Base-by-base conservation (phyloP, 2,329 filamentous ascomycete genomes). In the Gremmenia infestans region DNA sequence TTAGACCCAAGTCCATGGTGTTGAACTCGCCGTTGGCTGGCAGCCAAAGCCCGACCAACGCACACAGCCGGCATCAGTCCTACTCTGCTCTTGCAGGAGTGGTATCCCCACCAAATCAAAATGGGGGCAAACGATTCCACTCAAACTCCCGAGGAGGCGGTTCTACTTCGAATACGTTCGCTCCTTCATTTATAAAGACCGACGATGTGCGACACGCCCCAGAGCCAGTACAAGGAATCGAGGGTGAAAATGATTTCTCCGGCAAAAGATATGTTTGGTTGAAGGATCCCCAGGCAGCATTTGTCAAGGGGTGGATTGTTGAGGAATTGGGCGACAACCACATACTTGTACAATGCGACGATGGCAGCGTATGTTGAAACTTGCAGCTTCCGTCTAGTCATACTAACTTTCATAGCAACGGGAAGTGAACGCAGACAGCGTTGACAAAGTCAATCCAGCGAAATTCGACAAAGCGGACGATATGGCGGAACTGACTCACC, bases 391-490 rank as follows among this genome's bases (percentile, higher is more conserved):
- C 11, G 12, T 15, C 43, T 46, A 5, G 8, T 5, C 22, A 22
- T 50, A 42, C 60, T 68, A 63, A 66, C 53, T 17, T 22, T 39
- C n/a, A 17, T 63, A 94, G 85, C 91, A 96, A 83, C 87, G 91
- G 64, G 89, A 96, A 69, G 87, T 94, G 50, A 87, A 93, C 63
- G 76, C 82, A 51, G 92, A 97, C 66, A 88, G 85, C 66, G 91
- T 97, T 64, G 95, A 99, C 79, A 97, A 97, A 74, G 95, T 99
- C 77, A 99, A 99, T 74, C 94, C 94, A 48, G 93, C 93, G 68
- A 99, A 99, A 72, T 99, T 99, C 75, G 94, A 99, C 81, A 99
- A 97, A 74, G 93, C 93, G 62, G 91, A 95, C 75, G 95, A 99
- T 73, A 99, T 99, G 94, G 94, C 95, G 23, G 94, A 99, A 72